Evolutionary conservation across 768 basidiomycete species (phyloP), one percentile per base, ranked within the genome.

Genomic region (Auricularia heimuer): DNA sequence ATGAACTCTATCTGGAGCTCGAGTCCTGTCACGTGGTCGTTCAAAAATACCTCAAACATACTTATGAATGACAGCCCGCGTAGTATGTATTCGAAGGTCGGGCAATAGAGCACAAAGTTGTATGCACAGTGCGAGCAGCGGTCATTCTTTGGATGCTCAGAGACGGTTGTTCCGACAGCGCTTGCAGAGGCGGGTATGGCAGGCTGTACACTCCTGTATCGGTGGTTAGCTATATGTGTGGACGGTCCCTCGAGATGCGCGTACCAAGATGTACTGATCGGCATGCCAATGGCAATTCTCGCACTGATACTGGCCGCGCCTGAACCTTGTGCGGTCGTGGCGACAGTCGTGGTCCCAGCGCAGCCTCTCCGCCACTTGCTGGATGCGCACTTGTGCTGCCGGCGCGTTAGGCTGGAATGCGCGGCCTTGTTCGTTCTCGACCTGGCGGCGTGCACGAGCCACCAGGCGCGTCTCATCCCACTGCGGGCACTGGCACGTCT

Each of bases 381-480:
- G 68, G 2, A 81, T 72, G 61, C 73, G 67, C 37, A 65, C 65
- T 33, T 68, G 67, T 36, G 71, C 68, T 61, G 8, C 51, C 14
- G 56, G 18, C 37, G 47, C 4, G 33, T 14, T 63, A 45, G 65
- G 29, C 66, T 65, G 8, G 24, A 36, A 1, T 34, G 62, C 12
- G n/a, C 51, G 39, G 18, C 63, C 62, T 2, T 64, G 42, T 35
- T 71, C 73, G 10, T 72, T 70, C 42, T 81, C 76, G 21, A 83
- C 82, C 24, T 81, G 75, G 35, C 75, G 74, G 64, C 79, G 75
- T 0, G 84, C 86, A 3, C 75, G 79, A 3, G 67, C 75, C 4
- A 73, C 2, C 10, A 82, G 72, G 4, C 76, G 72, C 0, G 68
- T 62, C 65, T 89, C 88, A 6, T 89, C 86, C 86, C 87, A 89